Evolutionary conservation across 345 rosid genomes (phyloP).

Genomic region (Sonneratia caseolaris): DNA sequence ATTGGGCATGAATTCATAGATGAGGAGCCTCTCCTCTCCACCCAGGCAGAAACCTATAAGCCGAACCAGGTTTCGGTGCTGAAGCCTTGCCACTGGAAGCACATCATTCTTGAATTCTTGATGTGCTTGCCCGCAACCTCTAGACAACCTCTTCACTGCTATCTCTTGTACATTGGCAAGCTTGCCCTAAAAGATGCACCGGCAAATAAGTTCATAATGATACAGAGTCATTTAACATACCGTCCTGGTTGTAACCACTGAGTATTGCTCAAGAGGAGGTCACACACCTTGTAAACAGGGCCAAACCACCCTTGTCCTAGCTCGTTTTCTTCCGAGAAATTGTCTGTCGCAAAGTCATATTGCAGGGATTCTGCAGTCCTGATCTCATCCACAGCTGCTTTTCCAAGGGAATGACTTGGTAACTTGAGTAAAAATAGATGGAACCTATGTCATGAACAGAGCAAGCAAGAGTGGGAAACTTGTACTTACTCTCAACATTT

Average conservation of each 20-base stretch:
- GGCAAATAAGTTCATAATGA: neutral
- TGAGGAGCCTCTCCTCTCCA: slow-evolving; percentile 4
- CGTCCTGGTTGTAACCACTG: neutral
- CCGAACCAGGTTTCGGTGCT: slow-evolving; percentile 2
- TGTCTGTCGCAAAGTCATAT: slow-evolving; percentile 26
- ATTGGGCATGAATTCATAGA: slow-evolving; percentile 62
- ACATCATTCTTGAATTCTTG: slow-evolving; percentile 59
- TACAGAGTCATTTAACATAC: neutral
- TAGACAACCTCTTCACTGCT: slow-evolving; percentile 55
- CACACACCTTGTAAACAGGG: slow-evolving; percentile 56
- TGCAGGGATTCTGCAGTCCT: neutral
- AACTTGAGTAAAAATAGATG: neutral
- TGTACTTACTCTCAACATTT: neutral
- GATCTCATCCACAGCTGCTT: neutral
- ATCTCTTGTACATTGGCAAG: slow-evolving; percentile 54
- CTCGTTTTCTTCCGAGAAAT: slow-evolving; percentile 54
- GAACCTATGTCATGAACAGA: neutral
- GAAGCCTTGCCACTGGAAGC: slow-evolving; percentile 36
- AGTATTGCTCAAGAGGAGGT: neutral
- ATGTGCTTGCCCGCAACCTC: slow-evolving; percentile 41
- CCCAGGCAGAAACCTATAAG: neutral
- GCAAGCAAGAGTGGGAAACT: neutral
- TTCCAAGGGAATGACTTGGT: neutral
- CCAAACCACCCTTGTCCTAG: slow-evolving; percentile 88
- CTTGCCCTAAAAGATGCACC: slow-evolving; percentile 32